Evolutionary conservation across 768 basidiomycete species (phyloP), one percentile per base, ranked within the genome.

Genomic region (Hygrophorus russula): DNA sequence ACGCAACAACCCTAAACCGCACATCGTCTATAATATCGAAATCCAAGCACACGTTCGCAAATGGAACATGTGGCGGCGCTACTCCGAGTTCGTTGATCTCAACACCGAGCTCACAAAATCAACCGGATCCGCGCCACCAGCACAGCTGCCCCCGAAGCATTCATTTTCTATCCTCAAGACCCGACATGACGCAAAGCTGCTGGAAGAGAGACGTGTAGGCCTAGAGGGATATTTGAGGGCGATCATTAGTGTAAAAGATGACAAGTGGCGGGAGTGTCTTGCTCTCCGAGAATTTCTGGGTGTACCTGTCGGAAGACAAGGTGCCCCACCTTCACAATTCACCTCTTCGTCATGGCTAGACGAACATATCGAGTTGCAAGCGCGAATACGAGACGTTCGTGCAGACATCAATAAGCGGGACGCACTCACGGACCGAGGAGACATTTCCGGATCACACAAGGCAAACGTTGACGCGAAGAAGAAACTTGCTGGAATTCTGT

Each of bases 61-160:
- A 57, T 97, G 93, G 92, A 78, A 83, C 45, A 86, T 96, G 72
- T 87, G 85, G 79, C 71, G 84, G 46, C 84, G 94, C 39, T 98
- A 97, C 66, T 92, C 89, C 34, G 91, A 96, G 64, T 98, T 98
- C 64, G 80, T 75, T 56, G 80, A 88, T 53, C 78, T 98, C 5
- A 76, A 93, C 59, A 73, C 74, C 6, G 84, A 92, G 54, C 76
- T 96, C 53, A 72, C 73, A 19, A 81, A 83, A 56, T 74, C 80
- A n/a, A 75, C 76, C n/a, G 81, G 81, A 12, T 73, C 78, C n/a
- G 63, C 81, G 14, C 90, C 92, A 9, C 92, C 93, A 10, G 71
- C 62, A 13, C 48, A 69, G n/a, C 74, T 97, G 14, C 94, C 94
- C 30, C 78, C 83, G 8, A 98, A 98, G 62, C 85, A 87, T 56